Evolutionary conservation across 768 basidiomycete genomes (phyloP).

Genomic region (Udeniomyces megalosporus): DNA sequence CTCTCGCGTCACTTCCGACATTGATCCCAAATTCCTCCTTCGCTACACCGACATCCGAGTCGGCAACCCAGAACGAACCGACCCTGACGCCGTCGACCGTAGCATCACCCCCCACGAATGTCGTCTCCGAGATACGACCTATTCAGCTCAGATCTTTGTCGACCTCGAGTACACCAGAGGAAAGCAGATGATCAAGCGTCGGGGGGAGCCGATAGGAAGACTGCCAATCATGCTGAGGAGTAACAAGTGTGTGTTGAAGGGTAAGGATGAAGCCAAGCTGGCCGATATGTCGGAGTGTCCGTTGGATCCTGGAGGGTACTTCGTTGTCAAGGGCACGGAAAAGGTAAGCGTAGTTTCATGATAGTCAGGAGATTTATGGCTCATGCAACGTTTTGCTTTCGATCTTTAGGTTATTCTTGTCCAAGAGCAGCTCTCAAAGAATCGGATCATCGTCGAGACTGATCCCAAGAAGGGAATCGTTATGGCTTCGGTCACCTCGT

Average conservation of each 20-base stretch:
- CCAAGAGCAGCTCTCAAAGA: constrained; percentile 97
- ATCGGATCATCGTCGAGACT: constrained; percentile 94
- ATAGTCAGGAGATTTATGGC: neutral
- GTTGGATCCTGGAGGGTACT: constrained; percentile 97
- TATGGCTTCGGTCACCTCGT: constrained; percentile 93
- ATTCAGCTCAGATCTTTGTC: constrained; percentile 80
- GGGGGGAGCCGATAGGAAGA: constrained; percentile 72
- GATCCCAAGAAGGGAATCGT: constrained; percentile 77
- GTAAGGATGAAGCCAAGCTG: constrained; percentile 56
- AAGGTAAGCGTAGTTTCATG: constrained; percentile 42
- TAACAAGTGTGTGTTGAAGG: constrained; percentile 80
- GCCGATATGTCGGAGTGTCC: constrained; percentile 97
- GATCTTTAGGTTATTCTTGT: constrained; percentile 64
- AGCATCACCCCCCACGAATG: constrained; percentile 92
- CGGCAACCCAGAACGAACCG: constrained; percentile 77
- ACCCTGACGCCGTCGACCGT: constrained; percentile 59
- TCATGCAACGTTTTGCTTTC: neutral
- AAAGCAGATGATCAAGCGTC: constrained; percentile 64
- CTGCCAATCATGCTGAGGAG: constrained; percentile 93
- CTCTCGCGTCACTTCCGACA: constrained; percentile 84
- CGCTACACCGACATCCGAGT: constrained; percentile 92
- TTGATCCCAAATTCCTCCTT: constrained; percentile 85
- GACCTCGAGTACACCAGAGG: constrained; percentile 90
- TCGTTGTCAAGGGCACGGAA: constrained; percentile 96
- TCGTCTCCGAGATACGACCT: constrained; percentile 84